Conservation (phyloP, 352 stramenopile species). For the Globisporangium acanthophoron region DNA sequence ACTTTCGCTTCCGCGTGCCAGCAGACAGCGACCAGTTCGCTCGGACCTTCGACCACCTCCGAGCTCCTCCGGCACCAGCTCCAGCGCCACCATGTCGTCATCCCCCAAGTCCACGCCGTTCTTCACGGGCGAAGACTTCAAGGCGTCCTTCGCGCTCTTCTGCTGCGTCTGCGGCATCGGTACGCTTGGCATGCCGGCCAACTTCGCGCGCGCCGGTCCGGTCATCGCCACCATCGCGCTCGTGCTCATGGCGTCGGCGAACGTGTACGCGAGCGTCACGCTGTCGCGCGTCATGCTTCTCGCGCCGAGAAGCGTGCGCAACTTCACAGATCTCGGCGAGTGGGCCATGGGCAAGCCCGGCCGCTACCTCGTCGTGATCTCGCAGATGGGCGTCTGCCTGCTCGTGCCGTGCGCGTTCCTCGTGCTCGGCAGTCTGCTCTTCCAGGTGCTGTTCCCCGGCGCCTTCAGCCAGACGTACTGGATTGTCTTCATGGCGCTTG, state of each 20-base stretch:
- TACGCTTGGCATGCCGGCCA: conserved; percentile 49
- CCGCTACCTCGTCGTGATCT: neutral
- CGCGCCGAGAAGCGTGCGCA: neutral
- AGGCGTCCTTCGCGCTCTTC: conserved; percentile 16
- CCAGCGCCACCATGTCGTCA: too few relatives aligned
- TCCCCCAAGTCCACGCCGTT: too few relatives aligned
- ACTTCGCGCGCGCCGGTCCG: conserved; percentile 21
- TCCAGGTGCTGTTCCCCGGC: conserved; percentile 40
- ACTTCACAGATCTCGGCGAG: neutral
- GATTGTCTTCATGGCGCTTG: conserved; percentile 52
- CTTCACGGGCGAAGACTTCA: neutral
- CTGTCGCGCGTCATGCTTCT: conserved; percentile 35
- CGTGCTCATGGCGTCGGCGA: conserved; percentile 55
- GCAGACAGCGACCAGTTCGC: neutral
- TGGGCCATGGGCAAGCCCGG: neutral
- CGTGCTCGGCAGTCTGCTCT: conserved; percentile 36
- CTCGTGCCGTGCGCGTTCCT: conserved; percentile 39
- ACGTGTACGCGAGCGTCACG: conserved; percentile 36
- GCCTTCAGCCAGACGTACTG: conserved; percentile 24
- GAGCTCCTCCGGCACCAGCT: too few relatives aligned
- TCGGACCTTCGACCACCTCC: too few relatives aligned
- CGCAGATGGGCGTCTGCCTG: conserved; percentile 20
- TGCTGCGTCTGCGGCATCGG: conserved; percentile 57
- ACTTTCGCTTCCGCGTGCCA: neutral
- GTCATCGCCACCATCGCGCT: conserved; percentile 30